Evolutionary conservation across 1,139 yeast genomes (phyloP).

Genomic region (Arxiozyma slooffiae): DNA sequence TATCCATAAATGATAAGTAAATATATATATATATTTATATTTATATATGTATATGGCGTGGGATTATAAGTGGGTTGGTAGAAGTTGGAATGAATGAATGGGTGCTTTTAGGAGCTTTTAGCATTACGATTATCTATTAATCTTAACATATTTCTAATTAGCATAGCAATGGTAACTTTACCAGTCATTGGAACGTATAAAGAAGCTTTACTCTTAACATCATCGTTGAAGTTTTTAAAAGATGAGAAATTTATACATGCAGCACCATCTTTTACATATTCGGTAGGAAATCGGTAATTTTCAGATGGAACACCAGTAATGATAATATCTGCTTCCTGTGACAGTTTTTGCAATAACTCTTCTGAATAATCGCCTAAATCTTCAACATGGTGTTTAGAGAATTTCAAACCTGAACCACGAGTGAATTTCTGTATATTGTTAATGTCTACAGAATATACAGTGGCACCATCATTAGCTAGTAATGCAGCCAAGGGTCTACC

Average conservation of each 20-base stretch:
- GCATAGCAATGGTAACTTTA: constrained; percentile 90
- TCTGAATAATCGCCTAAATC: constrained; percentile 45
- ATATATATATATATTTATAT: too few species aligned
- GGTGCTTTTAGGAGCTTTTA: background rate
- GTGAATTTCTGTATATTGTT: constrained; percentile 84
- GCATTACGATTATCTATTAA: constrained; percentile 51
- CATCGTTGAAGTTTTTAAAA: constrained; percentile 71
- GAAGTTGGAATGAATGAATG: background rate
- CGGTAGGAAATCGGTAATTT: constrained; percentile 74
- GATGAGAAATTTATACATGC: constrained; percentile 85
- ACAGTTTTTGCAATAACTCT: constrained; percentile 48
- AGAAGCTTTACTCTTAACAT: constrained; percentile 76
- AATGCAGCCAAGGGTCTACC: constrained; percentile 96
- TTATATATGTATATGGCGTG: too few species aligned
- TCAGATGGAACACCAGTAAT: constrained; percentile 92
- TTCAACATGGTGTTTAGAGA: constrained; percentile 73
- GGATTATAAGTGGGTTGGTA: background rate
- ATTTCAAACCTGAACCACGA: constrained; percentile 82
- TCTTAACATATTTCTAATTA: constrained; percentile 76
- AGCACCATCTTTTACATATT: constrained; percentile 74
- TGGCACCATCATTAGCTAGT: constrained; percentile 94
- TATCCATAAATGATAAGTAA: background rate
- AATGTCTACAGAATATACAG: constrained; percentile 83
- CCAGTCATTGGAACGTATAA: constrained; percentile 93
- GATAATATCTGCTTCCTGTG: constrained; percentile 74